Conservation (phyloP, 2,329 filamentous ascomycete species). For the Chaetomium sp. region DNA sequence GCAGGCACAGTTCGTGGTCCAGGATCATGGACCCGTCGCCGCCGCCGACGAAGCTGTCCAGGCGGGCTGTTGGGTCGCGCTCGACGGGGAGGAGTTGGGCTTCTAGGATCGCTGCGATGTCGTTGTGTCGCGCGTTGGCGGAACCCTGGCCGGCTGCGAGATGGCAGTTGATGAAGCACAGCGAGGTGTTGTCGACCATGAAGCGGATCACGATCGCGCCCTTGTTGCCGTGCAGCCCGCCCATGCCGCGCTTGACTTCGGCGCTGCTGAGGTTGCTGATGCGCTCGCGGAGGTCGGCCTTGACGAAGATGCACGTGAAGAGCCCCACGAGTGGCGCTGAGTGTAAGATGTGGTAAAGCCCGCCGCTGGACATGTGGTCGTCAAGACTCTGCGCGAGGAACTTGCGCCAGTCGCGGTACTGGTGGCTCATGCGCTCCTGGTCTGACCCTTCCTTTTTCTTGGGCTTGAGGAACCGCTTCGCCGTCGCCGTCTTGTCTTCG, state of each 20-base stretch:
- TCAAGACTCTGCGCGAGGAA: slow-evolving; percentile 77
- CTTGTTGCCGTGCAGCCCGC: slow-evolving; percentile 92
- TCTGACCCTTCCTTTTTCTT: slow-evolving; percentile 79
- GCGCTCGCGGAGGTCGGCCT: slow-evolving; percentile 65
- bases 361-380: slow-evolving; percentile 65
- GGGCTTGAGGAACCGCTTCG: slow-evolving; percentile 88
- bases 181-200: slow-evolving; percentile 82
- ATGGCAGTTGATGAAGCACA: slow-evolving; percentile 98
- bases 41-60: slow-evolving; percentile 81
- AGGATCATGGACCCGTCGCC: slow-evolving; percentile 92
- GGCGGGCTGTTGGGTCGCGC: slow-evolving; percentile 57
- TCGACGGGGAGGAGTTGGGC: slow-evolving; percentile 66
- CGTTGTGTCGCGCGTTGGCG: slow-evolving; percentile 85
- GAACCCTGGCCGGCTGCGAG: slow-evolving; percentile 88
- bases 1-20: slow-evolving; percentile 93
- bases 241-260: slow-evolving; percentile 94
- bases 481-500: slow-evolving; percentile 94
- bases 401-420: slow-evolving; percentile 94
- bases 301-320: slow-evolving; percentile 94
- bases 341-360: slow-evolving; percentile 79
- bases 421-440: slow-evolving; percentile 89
- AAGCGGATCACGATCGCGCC: slow-evolving; percentile 90
- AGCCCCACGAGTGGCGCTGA: slow-evolving; percentile 86
- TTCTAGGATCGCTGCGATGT: slow-evolving; percentile 85
- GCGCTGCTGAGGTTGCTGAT: slow-evolving; percentile 72